Percentiles rank a stretch among this genome's conserved stretches.
phyloP scores from a whole-genome alignment of 208 protist genomes.

The Leishmania guyanensis region DNA sequence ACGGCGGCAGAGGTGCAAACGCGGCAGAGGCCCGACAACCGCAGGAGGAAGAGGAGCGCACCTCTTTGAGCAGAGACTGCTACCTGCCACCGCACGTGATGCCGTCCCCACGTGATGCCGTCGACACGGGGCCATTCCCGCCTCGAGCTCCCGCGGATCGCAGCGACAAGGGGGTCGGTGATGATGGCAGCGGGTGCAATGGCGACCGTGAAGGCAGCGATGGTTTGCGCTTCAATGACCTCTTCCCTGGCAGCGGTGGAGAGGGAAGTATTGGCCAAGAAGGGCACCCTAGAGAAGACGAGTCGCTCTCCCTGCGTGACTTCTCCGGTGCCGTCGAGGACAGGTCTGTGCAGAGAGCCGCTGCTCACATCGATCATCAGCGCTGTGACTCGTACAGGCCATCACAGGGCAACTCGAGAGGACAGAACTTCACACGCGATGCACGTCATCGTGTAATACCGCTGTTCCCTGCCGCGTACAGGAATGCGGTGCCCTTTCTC shows the following conservation, averaged over 20 bases:
- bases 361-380: neutral
- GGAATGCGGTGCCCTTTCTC: constrained; percentile 23
- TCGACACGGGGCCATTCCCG: neutral
- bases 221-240: neutral
- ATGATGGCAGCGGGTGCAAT: neutral
- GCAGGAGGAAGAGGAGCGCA: neutral
- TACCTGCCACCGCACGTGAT: neutral
- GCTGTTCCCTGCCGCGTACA: constrained; percentile 11
- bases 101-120: neutral
- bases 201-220: neutral
- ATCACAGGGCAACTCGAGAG: neutral
- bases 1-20: neutral
- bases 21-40: neutral
- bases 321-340: neutral
- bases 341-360: neutral
- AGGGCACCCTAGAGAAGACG: neutral
- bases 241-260: neutral
- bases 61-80: neutral
- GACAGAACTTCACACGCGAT: neutral
- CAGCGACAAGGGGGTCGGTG: neutral
- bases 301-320: neutral
- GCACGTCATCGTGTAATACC: neutral
- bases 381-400: neutral
- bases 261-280: neutral
- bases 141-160: neutral